Evolutionary conservation across 2,329 filamentous ascomycete species (phyloP).

Genomic region (Iodosphaeria phyllophila): DNA sequence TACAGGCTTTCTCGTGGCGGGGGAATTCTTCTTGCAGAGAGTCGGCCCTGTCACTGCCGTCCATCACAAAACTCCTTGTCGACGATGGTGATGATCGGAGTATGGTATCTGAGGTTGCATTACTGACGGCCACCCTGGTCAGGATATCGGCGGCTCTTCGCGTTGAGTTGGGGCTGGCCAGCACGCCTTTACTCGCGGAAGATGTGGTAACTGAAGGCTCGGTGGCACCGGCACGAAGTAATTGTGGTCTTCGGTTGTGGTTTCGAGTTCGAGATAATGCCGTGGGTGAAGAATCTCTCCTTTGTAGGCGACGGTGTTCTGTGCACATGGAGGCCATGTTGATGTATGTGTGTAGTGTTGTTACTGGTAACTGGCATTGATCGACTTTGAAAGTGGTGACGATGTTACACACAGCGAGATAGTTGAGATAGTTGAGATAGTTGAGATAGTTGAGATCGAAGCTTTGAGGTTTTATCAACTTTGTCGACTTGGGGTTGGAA

Average conservation of each 20-base stretch:
- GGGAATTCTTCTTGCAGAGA: too few species aligned
- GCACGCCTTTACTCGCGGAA: slow-evolving; percentile 29
- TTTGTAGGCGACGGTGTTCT: slow-evolving; percentile 15
- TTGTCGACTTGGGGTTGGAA: too few species aligned
- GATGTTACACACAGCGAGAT: too few species aligned
- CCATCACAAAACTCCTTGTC: slow-evolving; percentile 17
- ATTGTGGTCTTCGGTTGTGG: slow-evolving; percentile 27
- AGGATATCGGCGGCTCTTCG: slow-evolving; percentile 35
- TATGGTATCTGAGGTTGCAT: slow-evolving; percentile 18
- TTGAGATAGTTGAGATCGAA: too few species aligned
- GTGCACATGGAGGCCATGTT: slow-evolving; percentile 18
- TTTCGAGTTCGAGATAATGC: slow-evolving; percentile 7
- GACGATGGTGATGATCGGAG: slow-evolving; percentile 14
- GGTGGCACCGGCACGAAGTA: slow-evolving; percentile 34
- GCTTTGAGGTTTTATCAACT: too few species aligned
- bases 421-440: too few species aligned
- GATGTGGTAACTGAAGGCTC: slow-evolving; percentile 38
- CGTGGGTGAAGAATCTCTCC: slow-evolving; percentile 22
- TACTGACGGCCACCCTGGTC: slow-evolving; percentile 31
- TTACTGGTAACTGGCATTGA: too few species aligned
- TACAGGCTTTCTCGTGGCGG: too few species aligned
- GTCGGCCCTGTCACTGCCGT: slow-evolving; percentile 7
- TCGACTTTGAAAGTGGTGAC: too few species aligned
- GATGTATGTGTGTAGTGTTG: slow-evolving; percentile 2
- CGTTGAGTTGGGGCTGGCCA: slow-evolving; percentile 27